These are phyloP conservation scores for Fraxinus angustifolia DNA, from an alignment of 305 asterid species.

Conservation along the genomic window DNA sequence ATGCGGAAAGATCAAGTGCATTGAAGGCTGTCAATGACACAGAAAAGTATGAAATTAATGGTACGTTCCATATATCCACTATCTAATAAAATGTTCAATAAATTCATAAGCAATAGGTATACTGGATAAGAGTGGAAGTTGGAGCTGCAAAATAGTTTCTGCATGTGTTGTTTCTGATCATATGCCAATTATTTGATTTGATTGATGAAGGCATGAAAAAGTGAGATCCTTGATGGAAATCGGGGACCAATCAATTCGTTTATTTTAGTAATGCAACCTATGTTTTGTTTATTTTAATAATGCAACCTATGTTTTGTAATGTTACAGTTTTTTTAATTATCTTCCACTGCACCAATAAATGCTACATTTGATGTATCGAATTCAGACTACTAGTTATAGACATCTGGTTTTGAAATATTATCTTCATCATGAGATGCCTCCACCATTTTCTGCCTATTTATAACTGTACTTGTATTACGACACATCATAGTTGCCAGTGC, in stretches of 20 bases:
- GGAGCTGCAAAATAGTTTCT: background rate
- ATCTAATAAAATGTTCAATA: background rate
- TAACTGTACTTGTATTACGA: background rate
- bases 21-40: slow-evolving; percentile 80
- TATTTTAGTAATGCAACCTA: background rate
- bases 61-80: slow-evolving; percentile 34
- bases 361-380: background rate
- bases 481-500: background rate
- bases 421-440: background rate
- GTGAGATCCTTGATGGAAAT: background rate
- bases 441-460: background rate
- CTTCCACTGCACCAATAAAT: background rate
- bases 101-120: background rate
- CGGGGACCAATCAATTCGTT: background rate
- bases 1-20: slow-evolving; percentile 91
- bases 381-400: background rate
- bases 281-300: background rate
- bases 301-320: background rate
- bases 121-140: background rate
- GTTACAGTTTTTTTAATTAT: background rate
- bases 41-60: slow-evolving; percentile 82
- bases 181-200: background rate
- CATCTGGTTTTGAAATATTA: background rate
- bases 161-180: background rate
- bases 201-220: background rate